A percentile compares a stretch with the other conserved stretches of the same genome.
Conservation (phyloP, 805 yeast genomes). For the Kuraishia piskuri region DNA sequence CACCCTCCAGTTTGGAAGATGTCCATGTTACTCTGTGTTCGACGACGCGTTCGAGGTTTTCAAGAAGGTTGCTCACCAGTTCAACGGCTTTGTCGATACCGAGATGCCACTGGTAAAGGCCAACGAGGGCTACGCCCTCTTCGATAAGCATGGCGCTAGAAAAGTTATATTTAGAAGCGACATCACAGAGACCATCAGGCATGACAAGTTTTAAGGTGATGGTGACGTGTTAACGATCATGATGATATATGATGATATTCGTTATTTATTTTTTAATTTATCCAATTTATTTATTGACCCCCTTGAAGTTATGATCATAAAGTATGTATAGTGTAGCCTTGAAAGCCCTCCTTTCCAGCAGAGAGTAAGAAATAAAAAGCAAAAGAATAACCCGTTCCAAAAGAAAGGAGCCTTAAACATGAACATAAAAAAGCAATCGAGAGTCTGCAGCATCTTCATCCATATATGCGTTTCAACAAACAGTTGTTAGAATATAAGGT, state of each 20-base stretch:
- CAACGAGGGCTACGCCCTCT: conserved; percentile 36
- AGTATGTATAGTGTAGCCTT: too few species aligned
- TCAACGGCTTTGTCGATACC: conserved; percentile 44
- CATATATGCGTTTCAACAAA: conserved; percentile 1
- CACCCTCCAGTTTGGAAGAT: conserved; percentile 52
- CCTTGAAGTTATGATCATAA: too few species aligned
- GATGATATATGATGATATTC: neutral
- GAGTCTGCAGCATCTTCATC: neutral
- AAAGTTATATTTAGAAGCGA: conserved; percentile 26
- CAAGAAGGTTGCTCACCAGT: conserved; percentile 31
- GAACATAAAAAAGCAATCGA: too few species aligned
- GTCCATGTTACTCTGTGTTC: conserved; percentile 52
- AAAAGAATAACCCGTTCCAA: too few species aligned
- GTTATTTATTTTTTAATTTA: too few species aligned
- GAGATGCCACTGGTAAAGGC: conserved; percentile 35
- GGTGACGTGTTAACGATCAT: neutral
- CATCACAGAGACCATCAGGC: conserved; percentile 2
- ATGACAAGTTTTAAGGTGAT: neutral
- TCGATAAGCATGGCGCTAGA: conserved; percentile 44
- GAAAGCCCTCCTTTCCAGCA: too few species aligned
- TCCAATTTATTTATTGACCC: neutral
- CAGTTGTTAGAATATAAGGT: conserved; percentile 59
- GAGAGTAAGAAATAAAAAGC: too few species aligned
- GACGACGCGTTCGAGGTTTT: conserved; percentile 42
- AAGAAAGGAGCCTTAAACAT: too few species aligned